Conservation (phyloP, 306 rosid species). For the Dicorynia guianensis region DNA sequence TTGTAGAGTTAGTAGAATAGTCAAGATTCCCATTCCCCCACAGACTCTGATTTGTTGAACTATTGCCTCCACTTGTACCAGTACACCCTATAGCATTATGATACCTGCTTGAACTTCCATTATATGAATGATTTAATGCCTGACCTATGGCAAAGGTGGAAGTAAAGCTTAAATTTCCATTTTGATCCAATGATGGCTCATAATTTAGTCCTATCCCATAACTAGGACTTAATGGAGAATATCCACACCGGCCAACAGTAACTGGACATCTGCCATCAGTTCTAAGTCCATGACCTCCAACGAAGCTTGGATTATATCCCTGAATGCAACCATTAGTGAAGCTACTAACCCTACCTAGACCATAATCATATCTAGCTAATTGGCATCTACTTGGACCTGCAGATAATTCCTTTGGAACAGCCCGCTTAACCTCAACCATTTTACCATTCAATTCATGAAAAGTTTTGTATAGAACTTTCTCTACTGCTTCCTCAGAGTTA, state of each 20-base stretch:
- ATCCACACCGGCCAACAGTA: conserved; percentile 55
- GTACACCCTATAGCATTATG: conserved; percentile 47
- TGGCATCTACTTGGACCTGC: conserved; percentile 60
- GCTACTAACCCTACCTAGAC: conserved; percentile 53
- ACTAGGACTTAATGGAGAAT: conserved; percentile 54
- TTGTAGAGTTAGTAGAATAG: conserved; percentile 45
- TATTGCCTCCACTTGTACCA: conserved; percentile 43
- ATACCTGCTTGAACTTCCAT: conserved; percentile 58
- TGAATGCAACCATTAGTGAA: conserved; percentile 56
- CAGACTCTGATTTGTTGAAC: conserved; percentile 46
- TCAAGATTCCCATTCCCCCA: conserved; percentile 55
- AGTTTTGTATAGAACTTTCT: conserved; percentile 57
- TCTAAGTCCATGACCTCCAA: conserved; percentile 57
- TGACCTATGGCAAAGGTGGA: conserved; percentile 49
- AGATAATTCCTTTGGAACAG: conserved; percentile 63
- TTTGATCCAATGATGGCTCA: conserved; percentile 54
- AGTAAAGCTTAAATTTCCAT: conserved; percentile 47
- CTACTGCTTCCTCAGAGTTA: conserved; percentile 65
- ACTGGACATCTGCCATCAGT: conserved; percentile 54
- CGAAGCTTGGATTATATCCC: conserved; percentile 53
- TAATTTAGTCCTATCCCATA: conserved; percentile 57
- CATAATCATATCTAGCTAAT: conserved; percentile 53
- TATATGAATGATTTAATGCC: conserved; percentile 43
- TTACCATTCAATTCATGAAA: conserved; percentile 64
- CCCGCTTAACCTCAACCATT: conserved; percentile 71